A percentile compares a stretch with the other conserved stretches of the same genome.
Evolutionary conservation across 257 asterid species (phyloP).

Genomic region (Catharanthus roseus): DNA sequence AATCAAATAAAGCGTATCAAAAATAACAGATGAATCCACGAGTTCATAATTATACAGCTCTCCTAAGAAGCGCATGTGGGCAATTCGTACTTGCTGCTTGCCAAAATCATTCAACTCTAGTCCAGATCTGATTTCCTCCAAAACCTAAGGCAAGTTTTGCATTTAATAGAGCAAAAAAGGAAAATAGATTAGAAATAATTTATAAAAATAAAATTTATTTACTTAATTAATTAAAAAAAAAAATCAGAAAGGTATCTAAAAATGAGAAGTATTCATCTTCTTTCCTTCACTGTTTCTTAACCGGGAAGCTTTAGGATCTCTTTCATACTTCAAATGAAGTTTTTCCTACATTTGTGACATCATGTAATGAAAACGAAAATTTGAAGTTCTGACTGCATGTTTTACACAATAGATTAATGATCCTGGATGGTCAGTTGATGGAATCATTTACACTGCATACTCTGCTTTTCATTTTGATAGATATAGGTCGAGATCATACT

Average conservation of each 20-base stretch:
- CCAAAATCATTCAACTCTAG: conserved; percentile 90
- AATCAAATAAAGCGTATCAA: conserved; percentile 81
- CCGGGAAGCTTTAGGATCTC: neutral
- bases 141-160: conserved; percentile 43
- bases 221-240: too few relatives aligned
- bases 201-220: too few relatives aligned
- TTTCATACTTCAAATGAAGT: neutral
- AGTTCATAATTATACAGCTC: conserved; percentile 94
- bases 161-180: neutral
- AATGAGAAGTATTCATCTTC: neutral
- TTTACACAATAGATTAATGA: neutral
- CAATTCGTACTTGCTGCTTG: conserved; percentile 87
- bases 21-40: conserved; percentile 91
- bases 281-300: neutral
- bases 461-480: neutral
- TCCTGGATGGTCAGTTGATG: neutral
- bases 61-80: conserved; percentile 91
- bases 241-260: neutral
- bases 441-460: neutral
- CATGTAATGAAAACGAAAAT: neutral
- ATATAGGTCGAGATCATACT: neutral
- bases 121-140: conserved; percentile 91
- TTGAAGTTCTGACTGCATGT: neutral
- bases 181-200: too few relatives aligned
- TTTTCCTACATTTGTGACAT: neutral